Conservation (phyloP, 331 rosid species). For the Ulmus americana region DNA sequence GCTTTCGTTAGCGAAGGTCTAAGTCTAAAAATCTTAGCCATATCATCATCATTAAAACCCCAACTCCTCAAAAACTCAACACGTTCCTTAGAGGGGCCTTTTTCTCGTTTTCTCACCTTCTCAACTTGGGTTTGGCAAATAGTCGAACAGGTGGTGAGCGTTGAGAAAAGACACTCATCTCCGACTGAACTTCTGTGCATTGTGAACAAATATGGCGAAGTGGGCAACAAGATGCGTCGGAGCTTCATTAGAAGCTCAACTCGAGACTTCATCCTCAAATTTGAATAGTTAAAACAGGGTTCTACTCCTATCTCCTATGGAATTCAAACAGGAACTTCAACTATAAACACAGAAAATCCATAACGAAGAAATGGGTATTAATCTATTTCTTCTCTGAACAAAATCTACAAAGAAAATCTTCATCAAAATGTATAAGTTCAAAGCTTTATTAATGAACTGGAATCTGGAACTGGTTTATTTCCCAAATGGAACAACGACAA, state of each 20-base stretch:
- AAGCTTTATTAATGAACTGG: no score
- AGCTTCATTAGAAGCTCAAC: conserved; percentile 19
- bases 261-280: conserved; percentile 28
- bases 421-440: no score
- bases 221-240: conserved; percentile 9
- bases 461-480: no score
- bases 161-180: conserved; percentile 18
- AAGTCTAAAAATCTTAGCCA: conserved; percentile 37
- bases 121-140: conserved; percentile 32
- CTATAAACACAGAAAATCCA: no score
- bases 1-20: conserved; percentile 47
- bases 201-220: conserved; percentile 3
- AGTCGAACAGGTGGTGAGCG: conserved; percentile 51
- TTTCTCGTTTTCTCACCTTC: conserved; percentile 15
- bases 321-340: no score
- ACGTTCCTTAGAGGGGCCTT: conserved; percentile 24
- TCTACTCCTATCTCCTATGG: no score
- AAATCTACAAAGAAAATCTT: no score
- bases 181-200: neutral
- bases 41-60: conserved; percentile 56
- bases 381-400: no score
- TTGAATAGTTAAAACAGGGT: no score
- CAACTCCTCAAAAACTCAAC: conserved; percentile 46
- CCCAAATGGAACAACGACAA: no score
- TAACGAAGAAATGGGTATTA: no score